phyloP scores from a whole-genome alignment of 495 filamentous ascomycete species.

The Aspergillus kassunensis region DNA sequence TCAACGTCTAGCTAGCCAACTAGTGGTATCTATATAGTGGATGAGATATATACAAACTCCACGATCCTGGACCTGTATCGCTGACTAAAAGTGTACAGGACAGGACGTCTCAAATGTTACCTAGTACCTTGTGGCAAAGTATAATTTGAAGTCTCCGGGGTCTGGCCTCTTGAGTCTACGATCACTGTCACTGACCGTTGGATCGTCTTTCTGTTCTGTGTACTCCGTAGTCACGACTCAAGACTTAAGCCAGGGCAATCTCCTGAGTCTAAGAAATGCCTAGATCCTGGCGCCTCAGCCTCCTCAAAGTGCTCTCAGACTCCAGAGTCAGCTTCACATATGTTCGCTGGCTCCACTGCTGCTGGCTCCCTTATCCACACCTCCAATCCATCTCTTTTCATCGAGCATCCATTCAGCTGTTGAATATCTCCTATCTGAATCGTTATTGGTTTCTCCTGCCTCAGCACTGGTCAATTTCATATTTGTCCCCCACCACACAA shows the following conservation, averaged over 20 bases:
- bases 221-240: too few species aligned
- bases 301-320: slow-evolving; percentile 13
- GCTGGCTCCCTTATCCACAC: slow-evolving; percentile 14
- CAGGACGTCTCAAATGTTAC: too few species aligned
- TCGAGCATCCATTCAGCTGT: slow-evolving; percentile 3
- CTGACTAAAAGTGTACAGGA: too few species aligned
- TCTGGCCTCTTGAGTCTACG: too few species aligned
- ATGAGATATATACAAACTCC: too few species aligned
- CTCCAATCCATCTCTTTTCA: not conserved
- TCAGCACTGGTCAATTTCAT: slow-evolving; percentile 4
- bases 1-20: not conserved
- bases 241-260: too few species aligned
- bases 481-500: not conserved
- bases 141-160: not conserved
- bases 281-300: slow-evolving; percentile 9
- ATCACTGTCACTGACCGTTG: too few species aligned
- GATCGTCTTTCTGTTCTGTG: too few species aligned
- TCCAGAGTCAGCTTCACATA: too few species aligned
- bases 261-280: not conserved
- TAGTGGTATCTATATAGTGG: not conserved
- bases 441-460: not conserved
- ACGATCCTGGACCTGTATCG: too few species aligned
- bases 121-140: too few species aligned
- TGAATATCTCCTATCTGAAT: not conserved
- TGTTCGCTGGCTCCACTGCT: slow-evolving; percentile 22